Percentiles rank a stretch among this genome's conserved stretches.
phyloP scores from a whole-genome alignment of 768 basidiomycete species.

The Tulasnella sp. region DNA sequence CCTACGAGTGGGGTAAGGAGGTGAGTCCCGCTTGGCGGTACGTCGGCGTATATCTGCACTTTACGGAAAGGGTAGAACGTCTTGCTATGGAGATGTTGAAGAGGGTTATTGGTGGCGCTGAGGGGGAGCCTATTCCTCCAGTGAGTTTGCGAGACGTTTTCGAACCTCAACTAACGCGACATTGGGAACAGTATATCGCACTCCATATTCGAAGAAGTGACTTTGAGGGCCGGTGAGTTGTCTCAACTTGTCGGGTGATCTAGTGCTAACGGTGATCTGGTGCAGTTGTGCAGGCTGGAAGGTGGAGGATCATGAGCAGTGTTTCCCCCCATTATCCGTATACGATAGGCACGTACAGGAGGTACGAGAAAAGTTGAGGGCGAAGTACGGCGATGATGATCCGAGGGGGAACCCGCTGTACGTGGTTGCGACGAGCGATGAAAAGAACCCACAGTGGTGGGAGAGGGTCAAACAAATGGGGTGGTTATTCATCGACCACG shows the following conservation, averaged over 20 bases:
- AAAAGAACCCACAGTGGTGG: constrained; percentile 32
- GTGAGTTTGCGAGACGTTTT: constrained; percentile 7
- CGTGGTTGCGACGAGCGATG: constrained; percentile 57
- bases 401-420: constrained; percentile 23
- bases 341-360: constrained; percentile 45
- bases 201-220: constrained; percentile 48
- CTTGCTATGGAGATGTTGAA: constrained; percentile 19
- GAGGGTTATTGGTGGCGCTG: constrained; percentile 3
- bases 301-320: constrained; percentile 28
- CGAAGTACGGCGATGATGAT: constrained; percentile 26
- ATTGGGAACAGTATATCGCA: constrained; percentile 36
- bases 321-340: constrained; percentile 43
- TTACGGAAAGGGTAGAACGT: constrained; percentile 10
- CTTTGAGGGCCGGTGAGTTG: constrained; percentile 38
- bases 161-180: background rate
- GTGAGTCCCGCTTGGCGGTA: constrained; percentile 20
- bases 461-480: constrained; percentile 12
- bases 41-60: constrained; percentile 19
- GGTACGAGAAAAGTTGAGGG: constrained; percentile 35
- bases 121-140: constrained; percentile 5
- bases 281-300: no score
- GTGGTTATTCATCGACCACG: constrained; percentile 19
- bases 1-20: constrained; percentile 20
- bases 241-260: no score
- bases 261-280: no score